Evolutionary conservation across 2,329 filamentous ascomycete genomes (phyloP), one percentile per base, ranked within the genome.

Genomic region (Colletotrichum acutatum): DNA sequence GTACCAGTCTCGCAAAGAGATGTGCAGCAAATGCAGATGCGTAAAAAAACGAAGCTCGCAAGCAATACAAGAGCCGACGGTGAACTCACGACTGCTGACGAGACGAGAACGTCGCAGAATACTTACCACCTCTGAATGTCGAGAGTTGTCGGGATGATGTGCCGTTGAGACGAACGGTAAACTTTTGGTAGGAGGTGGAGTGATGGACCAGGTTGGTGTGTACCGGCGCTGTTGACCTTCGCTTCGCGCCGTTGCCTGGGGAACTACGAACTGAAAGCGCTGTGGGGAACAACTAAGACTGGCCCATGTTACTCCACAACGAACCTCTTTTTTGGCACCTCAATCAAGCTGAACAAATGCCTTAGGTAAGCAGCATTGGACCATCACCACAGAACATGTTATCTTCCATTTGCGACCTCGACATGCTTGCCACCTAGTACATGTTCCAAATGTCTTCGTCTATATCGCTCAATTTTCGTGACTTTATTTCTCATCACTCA

Each of bases 61-160:
- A 46, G 72, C 66, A 68, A 72, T 76, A 49, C 74, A 57, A 61
- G 24, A 64, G 74, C 75, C 75, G 61, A 61, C 49, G 58, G 64
- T 74, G 61, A 77, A 79, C 77, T 77, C 78, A 81, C 72, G 71
- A 76, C 80, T 82, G 78, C 76, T 80, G 68, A 65, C 62, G 34
- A 56, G 34, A 71, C 66, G 59, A 71, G 59, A 30, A 68, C 56
- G 59, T 66, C 58, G 68, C 75, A 68, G 28, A 52, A 8, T 37
- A 71, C 67, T 71, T 56, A 66, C 67, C 66, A 42, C 37, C 37
- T 42, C 37, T n/a, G 59, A 49, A 8, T 22, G 2, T 37, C 64
- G 24, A 59, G 58, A 66, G 60, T 57, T 65, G 71, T 69, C 59
- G 66, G 65, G 70, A 72, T 69, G 66, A 30, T 69, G 66, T 66